Evolutionary conservation across 176 grass and related monocot genomes (phyloP), one percentile per base, ranked within the genome.

Genomic region (Saccharum officinarum): DNA sequence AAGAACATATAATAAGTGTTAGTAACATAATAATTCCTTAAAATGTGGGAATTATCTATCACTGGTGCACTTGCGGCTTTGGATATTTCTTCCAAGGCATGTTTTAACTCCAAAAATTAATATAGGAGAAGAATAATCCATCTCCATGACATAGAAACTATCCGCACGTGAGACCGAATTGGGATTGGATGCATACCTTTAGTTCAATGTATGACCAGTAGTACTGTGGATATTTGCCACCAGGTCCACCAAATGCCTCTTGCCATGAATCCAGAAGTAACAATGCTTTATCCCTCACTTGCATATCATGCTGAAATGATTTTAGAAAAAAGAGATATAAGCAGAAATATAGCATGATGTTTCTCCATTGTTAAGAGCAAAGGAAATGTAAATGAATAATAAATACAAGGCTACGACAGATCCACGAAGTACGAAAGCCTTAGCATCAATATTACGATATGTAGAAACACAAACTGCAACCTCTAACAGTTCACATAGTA

Each of bases 241-340:
- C 90, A 85, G 94, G 90, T 42, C 97, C 96, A 79, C 93, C 97
- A 88, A 99, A 99, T 89, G 97, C 97, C 92, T 97, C 94, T 97
- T 94, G 97, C 97, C 97, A 99, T 81, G 97, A 99, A 78, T 99
- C 97, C 42, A 99, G 86, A 78, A 99, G 94, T 76, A 92, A 38
- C 63, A 99, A 86, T 74, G 83, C 66, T 87, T 99, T 97, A 79
- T 97, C 88, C 66, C 89, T 90, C 80, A 99, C 97, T 99, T 94
- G 97, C 88, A 89, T 89, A 91, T 97, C 94, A 28, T 91, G 79
- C 97, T 99, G 90, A 28, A 78, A 76, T 71, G 31, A 84, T 46
- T 91, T 76, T 37, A 75, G 28, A 83, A 62, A 62, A 22, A 75
- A 33, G 4, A 8, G 3, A 76, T 20, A 64, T 36, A 37, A 65